Evolutionary conservation across 2,329 filamentous ascomycete species (phyloP).

Genomic region (Neofusicoccum umdonicola): DNA sequence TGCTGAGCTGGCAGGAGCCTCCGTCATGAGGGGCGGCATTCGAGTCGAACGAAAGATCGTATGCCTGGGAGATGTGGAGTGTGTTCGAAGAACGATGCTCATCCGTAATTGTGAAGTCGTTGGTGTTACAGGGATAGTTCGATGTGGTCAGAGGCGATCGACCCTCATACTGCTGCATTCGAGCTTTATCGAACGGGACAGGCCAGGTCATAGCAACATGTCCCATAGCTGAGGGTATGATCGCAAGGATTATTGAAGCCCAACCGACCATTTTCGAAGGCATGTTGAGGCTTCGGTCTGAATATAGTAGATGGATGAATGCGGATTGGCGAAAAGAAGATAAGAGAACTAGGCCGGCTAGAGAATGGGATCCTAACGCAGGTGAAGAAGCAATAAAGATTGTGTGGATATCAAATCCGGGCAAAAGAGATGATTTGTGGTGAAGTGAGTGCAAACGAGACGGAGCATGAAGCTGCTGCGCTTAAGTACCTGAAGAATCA

Average conservation of each 20-base stretch:
- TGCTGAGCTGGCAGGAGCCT: conserved; percentile 81
- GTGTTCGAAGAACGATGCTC: too few relatives aligned
- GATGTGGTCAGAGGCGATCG: too few relatives aligned
- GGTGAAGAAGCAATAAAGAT: not conserved
- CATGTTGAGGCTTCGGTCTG: not conserved
- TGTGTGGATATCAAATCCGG: not conserved
- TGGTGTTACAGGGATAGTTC: too few relatives aligned
- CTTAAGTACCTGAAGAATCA: not conserved
- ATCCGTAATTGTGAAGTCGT: too few relatives aligned
- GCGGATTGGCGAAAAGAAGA: too few relatives aligned
- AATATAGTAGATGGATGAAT: not conserved
- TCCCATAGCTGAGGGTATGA: not conserved
- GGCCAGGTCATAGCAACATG: not conserved
- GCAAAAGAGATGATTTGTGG: not conserved
- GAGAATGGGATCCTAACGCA: not conserved
- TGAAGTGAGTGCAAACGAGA: not conserved
- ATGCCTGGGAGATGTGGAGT: too few relatives aligned
- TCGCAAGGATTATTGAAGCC: not conserved
- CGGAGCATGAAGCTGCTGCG: not conserved
- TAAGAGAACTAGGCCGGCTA: too few relatives aligned
- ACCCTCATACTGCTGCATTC: too few relatives aligned
- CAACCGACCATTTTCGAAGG: not conserved
- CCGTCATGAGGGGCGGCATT: conserved; percentile 82
- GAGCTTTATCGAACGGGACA: too few relatives aligned
- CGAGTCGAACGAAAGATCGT: too few relatives aligned